Evolutionary conservation across 1,284 basidiomycete species (phyloP).

Genomic region (Mixia osmundae): DNA sequence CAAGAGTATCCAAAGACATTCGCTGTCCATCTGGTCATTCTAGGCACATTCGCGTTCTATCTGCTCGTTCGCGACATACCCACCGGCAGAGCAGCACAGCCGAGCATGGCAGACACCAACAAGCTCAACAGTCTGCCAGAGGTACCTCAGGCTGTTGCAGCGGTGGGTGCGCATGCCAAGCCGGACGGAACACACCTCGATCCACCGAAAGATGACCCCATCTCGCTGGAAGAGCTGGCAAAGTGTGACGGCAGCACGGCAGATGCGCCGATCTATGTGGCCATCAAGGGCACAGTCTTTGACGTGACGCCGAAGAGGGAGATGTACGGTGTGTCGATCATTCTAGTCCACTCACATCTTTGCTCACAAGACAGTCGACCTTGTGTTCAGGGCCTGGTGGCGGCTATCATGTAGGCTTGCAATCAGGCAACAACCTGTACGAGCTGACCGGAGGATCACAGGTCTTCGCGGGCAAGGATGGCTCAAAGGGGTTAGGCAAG

Average conservation of each 20-base stretch:
- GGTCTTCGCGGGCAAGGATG: constrained; percentile 65
- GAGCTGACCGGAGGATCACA: constrained; percentile 3
- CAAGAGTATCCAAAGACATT: too few species aligned
- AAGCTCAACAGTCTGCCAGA: too few species aligned
- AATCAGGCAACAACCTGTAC: constrained; percentile 17
- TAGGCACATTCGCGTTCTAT: too few species aligned
- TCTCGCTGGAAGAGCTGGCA: constrained; percentile 41
- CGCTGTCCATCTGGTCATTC: too few species aligned
- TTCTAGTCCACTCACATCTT: constrained; percentile 47
- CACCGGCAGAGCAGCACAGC: too few species aligned
- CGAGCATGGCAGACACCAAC: too few species aligned
- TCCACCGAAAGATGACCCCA: constrained; percentile 53
- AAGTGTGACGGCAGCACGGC: constrained; percentile 42
- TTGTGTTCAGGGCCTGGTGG: constrained; percentile 11
- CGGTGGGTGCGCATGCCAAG: too few species aligned
- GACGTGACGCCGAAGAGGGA: constrained; percentile 40
- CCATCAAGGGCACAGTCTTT: constrained; percentile 24
- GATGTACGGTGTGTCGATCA: constrained; percentile 66
- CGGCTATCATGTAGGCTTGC: constrained; percentile 20
- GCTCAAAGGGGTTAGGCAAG: constrained; percentile 26
- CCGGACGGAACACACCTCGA: too few species aligned
- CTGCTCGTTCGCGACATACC: too few species aligned
- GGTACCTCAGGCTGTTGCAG: too few species aligned
- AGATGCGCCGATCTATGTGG: constrained; percentile 52
- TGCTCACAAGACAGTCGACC: constrained; percentile 15